Percentiles rank a stretch among this genome's conserved stretches.
These are phyloP conservation scores for Iris pallida DNA, from an alignment of 116 monocot genomes.

Conservation along the genomic window DNA sequence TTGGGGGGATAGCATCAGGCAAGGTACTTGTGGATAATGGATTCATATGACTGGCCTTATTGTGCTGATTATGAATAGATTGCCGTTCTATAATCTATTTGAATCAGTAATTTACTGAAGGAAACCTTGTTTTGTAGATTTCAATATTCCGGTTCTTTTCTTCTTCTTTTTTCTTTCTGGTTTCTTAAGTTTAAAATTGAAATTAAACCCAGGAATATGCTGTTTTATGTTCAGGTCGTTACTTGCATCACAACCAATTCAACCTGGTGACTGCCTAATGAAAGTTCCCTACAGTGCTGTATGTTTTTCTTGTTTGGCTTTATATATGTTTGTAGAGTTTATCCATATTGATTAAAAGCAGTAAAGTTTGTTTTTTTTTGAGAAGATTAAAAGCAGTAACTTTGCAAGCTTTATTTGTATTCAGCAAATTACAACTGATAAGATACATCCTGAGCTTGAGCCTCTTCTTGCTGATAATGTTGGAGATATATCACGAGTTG, in stretches of 20 bases:
- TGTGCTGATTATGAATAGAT: too few relatives aligned
- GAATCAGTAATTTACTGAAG: too few relatives aligned
- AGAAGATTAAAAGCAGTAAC: neutral
- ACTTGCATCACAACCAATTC: conserved; percentile 54
- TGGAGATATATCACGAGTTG: conserved; percentile 44
- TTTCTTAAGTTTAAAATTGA: too few relatives aligned
- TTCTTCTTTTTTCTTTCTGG: too few relatives aligned
- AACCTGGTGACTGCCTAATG: conserved; percentile 68
- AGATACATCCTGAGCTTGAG: conserved; percentile 33
- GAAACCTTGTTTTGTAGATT: too few relatives aligned
- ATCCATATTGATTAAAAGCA: neutral
- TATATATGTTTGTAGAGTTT: neutral
- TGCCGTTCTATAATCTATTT: too few relatives aligned
- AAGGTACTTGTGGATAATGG: too few relatives aligned
- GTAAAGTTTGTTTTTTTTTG: neutral
- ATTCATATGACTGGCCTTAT: too few relatives aligned
- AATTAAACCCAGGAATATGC: neutral
- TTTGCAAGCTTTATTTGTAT: conserved; percentile 5
- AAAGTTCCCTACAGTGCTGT: conserved; percentile 78
- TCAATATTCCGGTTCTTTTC: too few relatives aligned
- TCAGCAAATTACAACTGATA: conserved; percentile 66
- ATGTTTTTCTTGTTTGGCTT: conserved; percentile 13
- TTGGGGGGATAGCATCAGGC: too few relatives aligned
- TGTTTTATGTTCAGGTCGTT: conserved; percentile 47
- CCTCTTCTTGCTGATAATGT: conserved; percentile 34